Base-by-base conservation (phyloP, 176 grass and related monocot species). In the Ampelocalamus luodianensis region DNA sequence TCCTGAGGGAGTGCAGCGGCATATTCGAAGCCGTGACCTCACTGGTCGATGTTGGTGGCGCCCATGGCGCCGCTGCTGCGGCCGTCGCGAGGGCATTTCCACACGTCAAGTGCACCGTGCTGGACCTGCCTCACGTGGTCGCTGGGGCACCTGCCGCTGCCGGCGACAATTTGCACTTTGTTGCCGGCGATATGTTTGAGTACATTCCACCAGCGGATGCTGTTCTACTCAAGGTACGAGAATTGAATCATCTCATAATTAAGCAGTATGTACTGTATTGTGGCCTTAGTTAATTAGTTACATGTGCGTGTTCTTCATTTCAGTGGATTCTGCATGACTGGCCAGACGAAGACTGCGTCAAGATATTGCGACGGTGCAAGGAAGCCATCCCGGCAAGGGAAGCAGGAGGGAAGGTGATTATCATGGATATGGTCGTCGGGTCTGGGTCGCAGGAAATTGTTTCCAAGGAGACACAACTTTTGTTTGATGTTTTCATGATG, bases 41-140 rank as follows among this genome's bases (percentile, higher is more conserved):
- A 4, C 62, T 91, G 82, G 64, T 94, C 56, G 92, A 94, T 26
- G 87, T 89, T 23, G 92, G 6, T 66, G 91, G 88, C 1, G 78
- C 85, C 9, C 39, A 14, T 0, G 88, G 88, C 1, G 15, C 59
- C 0, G 44, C 66, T 1, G 70, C 89, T 1, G 59, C 37, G 11
- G 51, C 85, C 14, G 82, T 91, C 18, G 79, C 69, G 2, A 80
- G 75, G 58, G 75, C 68, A 3, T 94, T 89, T 22, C 89, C 86
- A 3, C 18, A 38, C 1, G 6, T 90, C 24, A 68, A 86, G 79
- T 93, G 85, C 49, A 85, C 5, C 13, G 85, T 93, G 15, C 51
- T 54, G 6, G 51, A 54, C 6, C 17, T 54, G 17, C 17, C 51
- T 6, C 51, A 54, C 1, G 79, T 89, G 5, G 83, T 92, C 29